Base-by-base conservation (phyloP, 805 yeast species). In the Candida coquimbonensis region DNA sequence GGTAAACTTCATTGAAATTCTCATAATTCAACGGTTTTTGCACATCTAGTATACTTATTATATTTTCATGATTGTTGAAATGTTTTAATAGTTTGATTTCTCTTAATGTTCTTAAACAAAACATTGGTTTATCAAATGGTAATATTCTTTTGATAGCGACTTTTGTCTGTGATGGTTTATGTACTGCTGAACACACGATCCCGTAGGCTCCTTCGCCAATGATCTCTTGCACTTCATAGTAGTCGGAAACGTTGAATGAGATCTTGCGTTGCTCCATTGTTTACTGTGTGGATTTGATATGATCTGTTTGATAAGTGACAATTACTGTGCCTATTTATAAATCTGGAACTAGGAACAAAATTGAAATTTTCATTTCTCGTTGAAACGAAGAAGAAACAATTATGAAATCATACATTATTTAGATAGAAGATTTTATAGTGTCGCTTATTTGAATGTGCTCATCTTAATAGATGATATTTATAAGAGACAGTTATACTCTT, bases 141-240 rank as follows among this genome's bases (percentile, higher is more conserved):
- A 78, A 78, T 8, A 86, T 80, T 59, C 81, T 84, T 62, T 86
- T 86, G 48, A 86, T 84, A 1, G 95, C 95, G 3, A 86, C 93
- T 49, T 70, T 69, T 1, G 75, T 72, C 17, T 75, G 73, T 1
- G 85, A 70, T 12, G 83, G 81, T 48, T 70, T 70, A 53, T 83
- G 87, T 11, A 72, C 61, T 0, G 89, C 93, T 5, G 80, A 72
- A 40, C 85, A 83, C 6, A 86, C 95, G 3, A 83, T 74, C 0
- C 95, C 93, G 53, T 86, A 86, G 0, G 93, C 89, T 1, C 95
- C 95, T 60, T 83, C 87, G 5, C 95, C 95, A 7, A 86, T 66
- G 5, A 82, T 67, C 47, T 77, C 78, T 17, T 69, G 66, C 8
- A 84, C 73, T 49, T 77, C 77, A 58, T 79, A 85, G 52, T 76